Base-by-base conservation (phyloP, 2,329 filamentous ascomycete genomes). In the Sodiomyces alkalinus region DNA sequence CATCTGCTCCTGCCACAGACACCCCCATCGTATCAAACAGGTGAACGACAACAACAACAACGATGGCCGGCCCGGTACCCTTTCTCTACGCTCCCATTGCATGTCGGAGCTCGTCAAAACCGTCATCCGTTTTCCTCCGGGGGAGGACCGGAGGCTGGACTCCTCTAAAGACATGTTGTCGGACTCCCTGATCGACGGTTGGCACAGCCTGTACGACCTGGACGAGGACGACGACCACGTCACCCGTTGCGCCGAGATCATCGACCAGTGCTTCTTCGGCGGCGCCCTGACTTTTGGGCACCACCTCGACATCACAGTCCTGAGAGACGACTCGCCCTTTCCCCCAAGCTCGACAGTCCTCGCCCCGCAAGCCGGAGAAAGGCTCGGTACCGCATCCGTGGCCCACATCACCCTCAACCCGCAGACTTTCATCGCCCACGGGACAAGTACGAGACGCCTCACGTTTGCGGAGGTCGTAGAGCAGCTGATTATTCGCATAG, bases 391-490 rank as follows among this genome's bases (percentile, higher is more conserved):
- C n/a, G n/a, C n/a, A n/a, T n/a, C n/a, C n/a, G n/a, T n/a, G n/a
- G n/a, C n/a, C n/a, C n/a, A n/a, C n/a, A n/a, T 14, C 13, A 7
- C 25, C 7, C 16, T 17, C 11, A 18, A 4, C 10, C 11, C 8
- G 4, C 25, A 17, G 12, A 16, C 13, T 4, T 12, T 27, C 9
- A n/a, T 27, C 18, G 19, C 17, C 8, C 9, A 14, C 15, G 6
- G 18, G 5, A 18, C 25, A 6, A 19, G 11, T 4, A 5, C 27
- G 37, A 43, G 26, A 31, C 32, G 3, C 43, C 37, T 13, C 45
- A 54, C 27, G 33, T 41, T 35, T 17, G 18, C 7, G n/a, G 45
- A 46, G 18, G 44, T 55, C 9, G 36, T 54, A 14, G 39, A 47
- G 32, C 33, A 38, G 17, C 37, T 53, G 2, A 34, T 53, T 2